Evolutionary conservation across 2,329 filamentous ascomycete species (phyloP), one percentile per base, ranked within the genome.

Genomic region (Cucurbitaria berberidis): DNA sequence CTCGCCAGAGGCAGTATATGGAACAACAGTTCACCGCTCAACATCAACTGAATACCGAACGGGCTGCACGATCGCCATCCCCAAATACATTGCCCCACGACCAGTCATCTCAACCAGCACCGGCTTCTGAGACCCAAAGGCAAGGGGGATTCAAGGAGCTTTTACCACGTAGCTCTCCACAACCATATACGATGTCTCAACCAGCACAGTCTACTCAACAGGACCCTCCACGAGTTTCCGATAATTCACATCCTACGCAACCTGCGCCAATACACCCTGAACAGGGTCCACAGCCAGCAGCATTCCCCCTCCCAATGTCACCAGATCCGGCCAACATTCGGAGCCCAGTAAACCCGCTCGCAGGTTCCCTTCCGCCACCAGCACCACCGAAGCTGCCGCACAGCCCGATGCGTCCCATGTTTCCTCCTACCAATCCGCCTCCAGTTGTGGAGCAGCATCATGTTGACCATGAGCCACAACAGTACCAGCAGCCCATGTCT

Each of bases 1-100:
- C 70, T 48, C 70, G 67, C 9, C 72, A 74, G 32, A 63, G 67
- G 39, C 72, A 75, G 43, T 70, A 72, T 10, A 69, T 75, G 57
- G 62, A 70, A 41, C 64, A 71, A 52, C 69, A 70, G 18, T 62
- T 74, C 24, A 63, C 67, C 24, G 63, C 65, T 21, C 70, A 72
- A 39, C 63, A 73, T 38, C 69, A 74, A 29, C 49, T 67, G 36
- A 63, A 72, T 46, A 67, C 64, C 32, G 68, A 72, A 44, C 63
- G 71, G 46, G 66, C 53, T 48, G 64, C 64, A 3, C 55, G 62
- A 19, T 73, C 70, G 13, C 70, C 72, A 3, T 74, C 73, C 3
- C 70, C 73, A 26, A 63, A 62, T 19, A 49, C 55, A 13, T 63
- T 64, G 30, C 56, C 60, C 10, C 60, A 62, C 32, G 62, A 61